Evolutionary conservation across 345 rosid species (phyloP).

Genomic region (Heritiera fomes): DNA sequence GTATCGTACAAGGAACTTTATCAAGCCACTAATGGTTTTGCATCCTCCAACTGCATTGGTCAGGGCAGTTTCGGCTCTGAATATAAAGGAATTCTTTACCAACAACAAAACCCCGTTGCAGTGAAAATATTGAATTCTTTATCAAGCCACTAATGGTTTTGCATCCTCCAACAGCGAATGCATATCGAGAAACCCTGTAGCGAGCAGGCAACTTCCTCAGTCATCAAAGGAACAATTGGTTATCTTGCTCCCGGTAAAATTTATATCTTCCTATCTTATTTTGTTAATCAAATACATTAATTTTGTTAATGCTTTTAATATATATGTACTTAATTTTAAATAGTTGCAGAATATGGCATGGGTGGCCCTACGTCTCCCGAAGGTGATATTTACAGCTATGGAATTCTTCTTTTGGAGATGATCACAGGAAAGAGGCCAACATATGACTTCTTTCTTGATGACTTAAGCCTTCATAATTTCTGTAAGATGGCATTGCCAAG

Average conservation of each 20-base stretch:
- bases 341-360: neutral
- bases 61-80: slow-evolving; percentile 29
- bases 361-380: neutral
- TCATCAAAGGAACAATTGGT: no score
- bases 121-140: slow-evolving; percentile 22
- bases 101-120: neutral
- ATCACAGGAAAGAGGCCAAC: neutral
- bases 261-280: no score
- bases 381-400: neutral
- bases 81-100: slow-evolving; percentile 26
- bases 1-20: slow-evolving; percentile 25
- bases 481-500: neutral
- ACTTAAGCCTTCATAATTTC: neutral
- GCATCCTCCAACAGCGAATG: no score
- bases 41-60: slow-evolving; percentile 25
- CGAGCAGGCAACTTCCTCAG: no score
- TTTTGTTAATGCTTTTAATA: no score
- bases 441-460: neutral
- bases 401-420: neutral
- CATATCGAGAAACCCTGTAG: no score
- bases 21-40: slow-evolving; percentile 29
- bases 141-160: no score
- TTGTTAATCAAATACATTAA: no score
- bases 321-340: neutral
- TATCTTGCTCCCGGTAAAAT: no score